A percentile compares a stretch with the other conserved stretches of the same genome.
phyloP scores from a whole-genome alignment of 768 basidiomycete genomes.

The Tulasnella sp. region DNA sequence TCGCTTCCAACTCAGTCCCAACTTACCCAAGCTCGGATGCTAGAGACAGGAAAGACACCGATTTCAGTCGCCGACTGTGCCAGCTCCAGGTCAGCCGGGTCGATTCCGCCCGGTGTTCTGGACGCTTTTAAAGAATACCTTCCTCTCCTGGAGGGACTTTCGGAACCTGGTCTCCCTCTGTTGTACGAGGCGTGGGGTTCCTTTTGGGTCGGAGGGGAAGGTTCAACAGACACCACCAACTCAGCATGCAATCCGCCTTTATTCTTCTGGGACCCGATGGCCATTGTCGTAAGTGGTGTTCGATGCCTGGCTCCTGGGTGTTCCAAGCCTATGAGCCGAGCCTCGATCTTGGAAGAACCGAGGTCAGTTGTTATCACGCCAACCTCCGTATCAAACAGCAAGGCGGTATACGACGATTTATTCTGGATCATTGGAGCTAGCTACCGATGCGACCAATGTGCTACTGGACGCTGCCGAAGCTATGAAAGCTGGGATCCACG shows the following conservation, averaged over 20 bases:
- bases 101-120: neutral
- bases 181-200: neutral
- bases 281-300: neutral
- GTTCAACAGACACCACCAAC: neutral
- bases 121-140: neutral
- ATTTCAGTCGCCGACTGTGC: too few species aligned
- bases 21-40: too few species aligned
- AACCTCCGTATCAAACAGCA: neutral
- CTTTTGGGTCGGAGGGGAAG: neutral
- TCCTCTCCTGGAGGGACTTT: neutral
- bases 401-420: neutral
- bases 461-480: neutral
- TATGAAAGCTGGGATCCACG: slow-evolving; percentile 6
- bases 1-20: too few species aligned
- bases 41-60: too few species aligned
- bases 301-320: neutral
- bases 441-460: neutral
- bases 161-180: neutral
- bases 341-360: neutral
- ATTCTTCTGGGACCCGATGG: slow-evolving; percentile 23
- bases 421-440: slow-evolving; percentile 1
- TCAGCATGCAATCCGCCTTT: slow-evolving; percentile 11
- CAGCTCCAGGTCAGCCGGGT: neutral
- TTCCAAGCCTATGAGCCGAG: neutral
- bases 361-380: neutral